A percentile compares a stretch with the other conserved stretches of the same genome.
phyloP scores from a whole-genome alignment of 352 stramenopile genomes.

The Globisporangium cederbergense region DNA sequence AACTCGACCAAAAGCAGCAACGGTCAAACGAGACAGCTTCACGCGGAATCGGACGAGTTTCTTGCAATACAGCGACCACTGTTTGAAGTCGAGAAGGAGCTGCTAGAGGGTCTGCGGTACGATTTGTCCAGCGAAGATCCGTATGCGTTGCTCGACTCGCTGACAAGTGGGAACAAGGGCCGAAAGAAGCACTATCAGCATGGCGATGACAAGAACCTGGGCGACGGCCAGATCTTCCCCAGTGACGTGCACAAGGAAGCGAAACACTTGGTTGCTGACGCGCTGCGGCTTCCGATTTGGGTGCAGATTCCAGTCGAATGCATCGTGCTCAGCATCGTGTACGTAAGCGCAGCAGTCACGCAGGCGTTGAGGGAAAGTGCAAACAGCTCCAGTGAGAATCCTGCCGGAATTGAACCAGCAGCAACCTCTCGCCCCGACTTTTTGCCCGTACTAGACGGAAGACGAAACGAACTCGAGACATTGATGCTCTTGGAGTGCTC shows the following conservation, averaged over 20 bases:
- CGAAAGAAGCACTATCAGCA: conserved; percentile 28
- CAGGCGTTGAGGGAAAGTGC: conserved; percentile 28
- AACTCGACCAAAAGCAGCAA: conserved; percentile 23
- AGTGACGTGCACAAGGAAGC: conserved; percentile 63
- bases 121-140: conserved; percentile 70
- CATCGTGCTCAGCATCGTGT: conserved; percentile 63
- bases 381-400: neutral
- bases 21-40: conserved; percentile 18
- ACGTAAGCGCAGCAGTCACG: conserved; percentile 57
- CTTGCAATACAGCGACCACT: conserved; percentile 52
- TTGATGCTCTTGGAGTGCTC: conserved; percentile 57
- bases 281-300: conserved; percentile 60
- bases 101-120: conserved; percentile 75
- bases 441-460: conserved; percentile 41
- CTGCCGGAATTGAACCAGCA: neutral
- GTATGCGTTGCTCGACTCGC: conserved; percentile 66
- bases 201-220: conserved; percentile 15
- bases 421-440: conserved; percentile 32
- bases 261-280: conserved; percentile 56
- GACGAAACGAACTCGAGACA: conserved; percentile 37
- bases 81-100: conserved; percentile 47
- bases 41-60: conserved; percentile 41
- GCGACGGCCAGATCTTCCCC: conserved; percentile 22
- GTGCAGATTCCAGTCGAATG: conserved; percentile 56
- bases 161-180: conserved; percentile 41